phyloP scores from a whole-genome alignment of 345 rosid genomes.

The Corymbia maculata region DNA sequence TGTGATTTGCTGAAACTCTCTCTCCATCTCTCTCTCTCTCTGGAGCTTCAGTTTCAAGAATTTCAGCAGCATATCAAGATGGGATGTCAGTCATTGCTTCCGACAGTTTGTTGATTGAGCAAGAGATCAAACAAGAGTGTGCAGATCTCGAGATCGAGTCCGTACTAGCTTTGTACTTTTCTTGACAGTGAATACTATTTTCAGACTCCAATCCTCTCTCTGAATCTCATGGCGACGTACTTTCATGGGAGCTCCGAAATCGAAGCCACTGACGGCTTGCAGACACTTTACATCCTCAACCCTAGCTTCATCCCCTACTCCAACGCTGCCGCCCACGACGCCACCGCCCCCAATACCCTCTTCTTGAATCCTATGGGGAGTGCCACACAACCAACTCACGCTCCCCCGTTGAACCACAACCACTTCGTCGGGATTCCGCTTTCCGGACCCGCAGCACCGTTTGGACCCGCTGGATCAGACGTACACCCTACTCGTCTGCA shows the following conservation, averaged over 20 bases:
- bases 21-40: not conserved
- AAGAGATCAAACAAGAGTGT: not conserved
- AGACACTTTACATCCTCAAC: slow-evolving; percentile 42
- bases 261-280: slow-evolving; percentile 37
- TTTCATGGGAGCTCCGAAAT: slow-evolving; percentile 39
- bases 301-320: slow-evolving; percentile 33
- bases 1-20: not conserved
- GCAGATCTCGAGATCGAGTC: not conserved
- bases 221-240: slow-evolving; percentile 31
- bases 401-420: slow-evolving; percentile 14
- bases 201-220: not conserved
- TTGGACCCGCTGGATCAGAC: not conserved
- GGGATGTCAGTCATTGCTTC: not conserved
- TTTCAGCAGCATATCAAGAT: not conserved
- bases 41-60: not conserved
- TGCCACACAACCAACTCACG: slow-evolving; percentile 9
- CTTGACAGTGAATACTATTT: not conserved
- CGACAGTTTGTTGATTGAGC: not conserved
- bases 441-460: not conserved
- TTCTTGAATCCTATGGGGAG: not conserved
- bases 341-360: not conserved
- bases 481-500: not conserved
- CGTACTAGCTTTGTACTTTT: not conserved
- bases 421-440: slow-evolving; percentile 31
- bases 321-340: slow-evolving; percentile 7